Evolutionary conservation across 2,329 filamentous ascomycete genomes (phyloP), one percentile per base, ranked within the genome.

Genomic region (Knoxdaviesia capensis): DNA sequence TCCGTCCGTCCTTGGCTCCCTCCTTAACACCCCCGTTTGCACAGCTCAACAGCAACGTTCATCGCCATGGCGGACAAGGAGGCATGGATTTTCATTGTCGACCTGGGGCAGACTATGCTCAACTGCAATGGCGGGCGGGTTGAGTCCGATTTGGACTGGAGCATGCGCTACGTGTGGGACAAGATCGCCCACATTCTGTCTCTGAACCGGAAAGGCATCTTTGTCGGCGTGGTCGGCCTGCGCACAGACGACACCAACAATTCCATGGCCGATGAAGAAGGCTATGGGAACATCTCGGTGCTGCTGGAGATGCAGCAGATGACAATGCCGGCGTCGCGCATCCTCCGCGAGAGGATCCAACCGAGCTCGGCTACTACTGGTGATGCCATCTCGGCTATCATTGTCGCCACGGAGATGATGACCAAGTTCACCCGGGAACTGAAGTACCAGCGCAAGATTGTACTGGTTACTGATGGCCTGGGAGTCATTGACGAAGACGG

Each of bases 81-180:
- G 63, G 85, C 86, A 6, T 90, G 80, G 0, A 74, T 96, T 37
- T 98, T 90, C 58, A 80, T 98, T 50, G 62, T 98, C 46, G 90
- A 98, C 60, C 66, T 94, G 29, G 87, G 86, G 44, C 66, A 64
- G 53, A 82, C 87, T n/a, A 94, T 93, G 82, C 79, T 69, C 44
- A 66, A 80, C 54, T 70, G 66, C 51, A 72, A 75, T 50, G 68
- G 74, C 60, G 84, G 80, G 30, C 76, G 90, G 49, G 56, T 64
- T 20, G 73, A 88, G 56, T 80, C 80, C 3, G 81, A 96, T 56
- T 71, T 98, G 11, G 84, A 94, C 46, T 98, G 80, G 75, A 74
- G 76, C 39, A 77, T 96, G 74, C 74, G 75, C 47, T 98, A 94
- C 60, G 72, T 96, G 40, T 98, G 88, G 87, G 88, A 96, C 65